These are phyloP conservation scores for Wickerhamiella parazyma DNA, from an alignment of 805 yeast species.

Conservation along the genomic window DNA sequence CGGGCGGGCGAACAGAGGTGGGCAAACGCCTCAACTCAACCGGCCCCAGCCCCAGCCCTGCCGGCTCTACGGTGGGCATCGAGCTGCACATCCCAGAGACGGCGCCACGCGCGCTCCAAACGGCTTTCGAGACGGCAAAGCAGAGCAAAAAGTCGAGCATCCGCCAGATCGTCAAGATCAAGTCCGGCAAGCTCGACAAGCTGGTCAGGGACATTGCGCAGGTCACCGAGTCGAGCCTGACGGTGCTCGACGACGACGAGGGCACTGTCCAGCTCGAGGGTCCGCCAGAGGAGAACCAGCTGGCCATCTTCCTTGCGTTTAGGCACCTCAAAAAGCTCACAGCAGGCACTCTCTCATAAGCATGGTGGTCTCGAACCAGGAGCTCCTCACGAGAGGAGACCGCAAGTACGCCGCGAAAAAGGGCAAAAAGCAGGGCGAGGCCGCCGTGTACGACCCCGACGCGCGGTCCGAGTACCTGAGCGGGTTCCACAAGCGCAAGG, in stretches of 20 bases:
- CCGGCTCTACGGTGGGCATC: not conserved
- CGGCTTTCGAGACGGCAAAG: slow-evolving; percentile 20
- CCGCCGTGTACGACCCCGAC: slow-evolving; percentile 70
- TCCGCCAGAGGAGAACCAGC: slow-evolving; percentile 39
- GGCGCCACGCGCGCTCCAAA: slow-evolving; percentile 11
- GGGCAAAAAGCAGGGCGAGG: slow-evolving; percentile 40
- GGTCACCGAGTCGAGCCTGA: slow-evolving; percentile 13
- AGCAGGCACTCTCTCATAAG: not conserved
- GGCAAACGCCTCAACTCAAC: not conserved
- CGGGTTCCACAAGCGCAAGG: slow-evolving; percentile 89
- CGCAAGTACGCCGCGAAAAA: slow-evolving; percentile 57
- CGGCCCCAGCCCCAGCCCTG: not conserved
- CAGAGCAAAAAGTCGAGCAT: slow-evolving; percentile 13
- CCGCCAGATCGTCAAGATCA: slow-evolving; percentile 15
- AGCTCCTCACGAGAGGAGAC: slow-evolving; percentile 72
- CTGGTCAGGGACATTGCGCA: slow-evolving; percentile 14
- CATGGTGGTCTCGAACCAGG: slow-evolving; percentile 40
- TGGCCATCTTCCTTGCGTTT: slow-evolving; percentile 13
- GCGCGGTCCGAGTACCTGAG: slow-evolving; percentile 61
- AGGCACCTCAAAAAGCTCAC: not conserved
- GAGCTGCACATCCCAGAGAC: not conserved
- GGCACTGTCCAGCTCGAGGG: slow-evolving; percentile 60
- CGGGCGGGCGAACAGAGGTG: not conserved
- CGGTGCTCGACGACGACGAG: slow-evolving; percentile 29
- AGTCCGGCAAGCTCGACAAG: not conserved